Evolutionary conservation across 257 asterid species (phyloP), one percentile per base, ranked within the genome.

Genomic region (Solanum sitiens): DNA sequence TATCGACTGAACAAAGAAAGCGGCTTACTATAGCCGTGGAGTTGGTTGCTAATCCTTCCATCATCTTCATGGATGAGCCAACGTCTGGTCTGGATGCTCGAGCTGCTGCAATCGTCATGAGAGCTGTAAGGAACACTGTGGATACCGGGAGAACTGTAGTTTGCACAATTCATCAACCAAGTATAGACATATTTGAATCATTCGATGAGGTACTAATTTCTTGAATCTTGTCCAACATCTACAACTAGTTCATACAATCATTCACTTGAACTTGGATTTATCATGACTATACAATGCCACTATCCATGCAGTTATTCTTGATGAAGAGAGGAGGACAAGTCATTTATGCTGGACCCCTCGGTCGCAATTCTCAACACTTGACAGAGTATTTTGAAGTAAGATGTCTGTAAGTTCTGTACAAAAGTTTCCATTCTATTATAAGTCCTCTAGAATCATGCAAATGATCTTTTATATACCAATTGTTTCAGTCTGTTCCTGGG

Each of bases 21-120:
- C 83, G 95, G 87, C 95, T 94, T 40, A 94, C 97, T 6, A 94
- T 94, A 25, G 95, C 97, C 3, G 95, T 94, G 11, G 95, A 94
- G 84, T 86, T 94, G 23, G 95, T 94, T 65, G 94, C 95, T 44
- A 94, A 94, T 84, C 97, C 97, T 32, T 94, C 95, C 4, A 93
- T 94, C 83, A 94, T 94, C 87, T 94, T 94, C 94, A 94, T 94
- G 97, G 97, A 93, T 61, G 97, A 94, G 30, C 97, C 97, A 27
- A 94, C 97, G 7, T 92, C 97, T 3, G 95, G 97, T 45, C 89
- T 94, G 63, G 97, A 94, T 67, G 97, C 97, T 84, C 89, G 97
- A 87, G 95, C 97, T 73, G 95, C 97, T 47, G 97, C 97, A 27
- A 93, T 94, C 59, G 95, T 94, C 53, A 94, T 94, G 97, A 92